phyloP scores from a whole-genome alignment of 2,329 filamentous ascomycete species.

The Neofusicoccum sp. region DNA sequence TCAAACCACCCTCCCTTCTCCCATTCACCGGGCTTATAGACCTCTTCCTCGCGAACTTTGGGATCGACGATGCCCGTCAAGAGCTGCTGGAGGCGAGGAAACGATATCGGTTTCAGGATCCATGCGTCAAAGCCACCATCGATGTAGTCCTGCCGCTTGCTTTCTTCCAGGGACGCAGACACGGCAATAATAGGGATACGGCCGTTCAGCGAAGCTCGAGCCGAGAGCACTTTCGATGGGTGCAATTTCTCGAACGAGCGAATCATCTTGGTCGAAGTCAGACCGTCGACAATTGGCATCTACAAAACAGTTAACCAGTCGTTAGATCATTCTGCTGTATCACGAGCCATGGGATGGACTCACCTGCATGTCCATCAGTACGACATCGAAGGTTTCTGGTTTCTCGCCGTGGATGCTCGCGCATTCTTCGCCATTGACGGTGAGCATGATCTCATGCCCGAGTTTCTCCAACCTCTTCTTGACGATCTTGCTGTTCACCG shows the following conservation, averaged over 20 bases:
- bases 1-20: constrained; percentile 85
- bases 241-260: constrained; percentile 67
- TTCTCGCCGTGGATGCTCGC: constrained; percentile 69
- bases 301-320: constrained; percentile 39
- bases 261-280: constrained; percentile 82
- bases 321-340: background rate
- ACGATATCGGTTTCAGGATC: constrained; percentile 88
- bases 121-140: constrained; percentile 84
- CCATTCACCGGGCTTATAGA: constrained; percentile 76
- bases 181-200: constrained; percentile 83
- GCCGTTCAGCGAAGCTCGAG: constrained; percentile 61
- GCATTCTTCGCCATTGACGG: constrained; percentile 84
- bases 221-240: constrained; percentile 57
- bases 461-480: constrained; percentile 77
- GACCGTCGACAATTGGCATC: constrained; percentile 92
- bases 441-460: constrained; percentile 71
- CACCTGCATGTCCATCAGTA: constrained; percentile 94
- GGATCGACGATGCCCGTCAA: constrained; percentile 69
- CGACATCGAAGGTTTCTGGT: constrained; percentile 68
- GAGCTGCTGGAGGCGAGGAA: constrained; percentile 70
- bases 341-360: constrained; percentile 31
- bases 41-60: constrained; percentile 59
- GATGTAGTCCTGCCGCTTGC: constrained; percentile 68
- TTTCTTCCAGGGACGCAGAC: constrained; percentile 78
- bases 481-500: constrained; percentile 81